Evolutionary conservation across 306 rosid genomes (phyloP).

Genomic region (Malus sylvestris): DNA sequence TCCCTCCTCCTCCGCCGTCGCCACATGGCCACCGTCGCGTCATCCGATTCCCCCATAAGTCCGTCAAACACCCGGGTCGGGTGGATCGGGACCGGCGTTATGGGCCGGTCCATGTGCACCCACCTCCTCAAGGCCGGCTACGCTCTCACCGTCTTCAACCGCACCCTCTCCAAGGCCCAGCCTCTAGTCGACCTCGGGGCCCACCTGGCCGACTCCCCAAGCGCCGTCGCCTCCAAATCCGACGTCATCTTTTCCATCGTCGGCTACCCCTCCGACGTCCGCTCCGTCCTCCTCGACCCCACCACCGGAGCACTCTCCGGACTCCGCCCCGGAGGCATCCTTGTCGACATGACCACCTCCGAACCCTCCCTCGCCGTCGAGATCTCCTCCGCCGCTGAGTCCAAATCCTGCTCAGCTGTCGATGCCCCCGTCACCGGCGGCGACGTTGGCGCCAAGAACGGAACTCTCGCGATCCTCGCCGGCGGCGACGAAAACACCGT

Average conservation of each 20-base stretch:
- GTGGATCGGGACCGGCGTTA: slow-evolving; percentile 95
- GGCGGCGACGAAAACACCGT: slow-evolving; percentile 57
- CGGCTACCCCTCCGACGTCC: slow-evolving; percentile 90
- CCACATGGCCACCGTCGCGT: slow-evolving; percentile 41
- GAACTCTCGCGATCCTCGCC: slow-evolving; percentile 63
- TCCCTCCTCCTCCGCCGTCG: slow-evolving; percentile 14
- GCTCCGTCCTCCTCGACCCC: slow-evolving; percentile 69
- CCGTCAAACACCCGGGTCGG: slow-evolving; percentile 78
- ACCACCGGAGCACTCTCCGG: slow-evolving; percentile 68
- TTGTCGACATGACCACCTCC: slow-evolving; percentile 91
- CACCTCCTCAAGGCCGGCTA: slow-evolving; percentile 83
- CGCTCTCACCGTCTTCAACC: slow-evolving; percentile 82
- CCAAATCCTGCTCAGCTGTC: slow-evolving; percentile 44
- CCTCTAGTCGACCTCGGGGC: slow-evolving; percentile 80
- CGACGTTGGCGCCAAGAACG: slow-evolving; percentile 72
- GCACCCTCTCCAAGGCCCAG: slow-evolving; percentile 77
- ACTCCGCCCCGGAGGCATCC: slow-evolving; percentile 73
- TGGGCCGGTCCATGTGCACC: slow-evolving; percentile 85
- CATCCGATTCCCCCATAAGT: slow-evolving; percentile 27
- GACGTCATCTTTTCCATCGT: slow-evolving; percentile 87
- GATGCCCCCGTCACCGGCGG: slow-evolving; percentile 96
- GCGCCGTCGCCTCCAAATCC: slow-evolving; percentile 59
- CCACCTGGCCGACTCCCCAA: slow-evolving; percentile 49
- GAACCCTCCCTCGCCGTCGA: slow-evolving; percentile 86
- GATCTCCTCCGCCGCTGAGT: slow-evolving; percentile 44